Base-by-base conservation (phyloP, 345 rosid genomes). In the Microcos paniculata region DNA sequence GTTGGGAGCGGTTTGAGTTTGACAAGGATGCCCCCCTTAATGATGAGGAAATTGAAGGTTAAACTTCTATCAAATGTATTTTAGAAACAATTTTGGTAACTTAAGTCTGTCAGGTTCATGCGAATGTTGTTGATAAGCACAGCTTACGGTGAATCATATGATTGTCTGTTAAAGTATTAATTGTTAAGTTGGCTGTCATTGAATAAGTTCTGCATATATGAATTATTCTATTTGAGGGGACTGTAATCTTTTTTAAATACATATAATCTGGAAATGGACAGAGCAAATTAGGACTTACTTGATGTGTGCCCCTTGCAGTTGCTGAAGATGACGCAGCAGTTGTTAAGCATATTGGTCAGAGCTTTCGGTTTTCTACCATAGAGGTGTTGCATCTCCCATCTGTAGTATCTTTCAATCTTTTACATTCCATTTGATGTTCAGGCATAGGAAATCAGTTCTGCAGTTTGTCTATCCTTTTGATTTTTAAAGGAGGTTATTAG, bases 11-110 rank as follows among this genome's bases (percentile, higher is more conserved):
- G 23, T 95, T 93, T 77, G 92, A 88, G 40, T 93, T 93, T 2
- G 85, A 95, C 85, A 90, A 88, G 84, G 98, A 95, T 82, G 98
- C 99, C 55, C 94, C 94, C 19, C 88, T 95, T 70, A 96, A 95
- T 77, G 96, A 95, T 61, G 98, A 91, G 74, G 97, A 92, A 77
- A 84, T 88, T 68, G 96, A 88, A 92, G 97, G 97, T 91, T 81
- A 73, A 28, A 16, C 58, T 30, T 30, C 76, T 31, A 6, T 61
- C 28, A 8, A 19, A 3, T 71, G 33, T 56, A 4, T 49, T 33
- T 28, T n/a, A 48, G 38, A 56, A 23, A 4, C 35, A 14, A 57
- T 12, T 19, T 46, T 69, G 49, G 7, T 18, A 55, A 6, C 28
- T 66, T 43, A 59, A 28, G 46, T 68, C 56, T 28, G 26, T 28